Base-by-base conservation (phyloP, 2,329 filamentous ascomycete genomes). In the Trichoderma breve region DNA sequence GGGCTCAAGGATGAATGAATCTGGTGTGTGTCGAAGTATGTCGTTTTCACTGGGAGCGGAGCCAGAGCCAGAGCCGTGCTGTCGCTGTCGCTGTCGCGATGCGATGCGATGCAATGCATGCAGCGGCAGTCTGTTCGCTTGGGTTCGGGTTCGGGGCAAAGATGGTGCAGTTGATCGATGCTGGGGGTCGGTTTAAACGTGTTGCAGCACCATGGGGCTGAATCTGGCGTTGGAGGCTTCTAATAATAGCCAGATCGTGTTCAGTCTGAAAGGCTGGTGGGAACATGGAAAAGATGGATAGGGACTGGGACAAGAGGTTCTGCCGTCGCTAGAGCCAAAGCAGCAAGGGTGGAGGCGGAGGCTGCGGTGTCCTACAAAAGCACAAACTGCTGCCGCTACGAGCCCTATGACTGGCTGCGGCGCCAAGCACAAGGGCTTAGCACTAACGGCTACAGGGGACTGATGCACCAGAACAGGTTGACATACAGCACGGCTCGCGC, bases 161-260 rank as follows among this genome's bases (percentile, higher is more conserved):
- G 43, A 51, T 28, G 64, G 47, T 51, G 65, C 71, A 68, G 71
- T 72, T 70, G 71, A 72, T 72, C 55, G 70, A 72, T 65, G 66
- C 71, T 72, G 71, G 71, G 71, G 66, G 71, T 72, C 64, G 71
- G 60, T 70, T 70, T 70, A 72, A 72, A 64, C 66, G 65, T 64
- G 57, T 74, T 75, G 78, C 77, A 78, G 78, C 74, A 76, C 74
- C 74, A 78, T 84, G 84, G 83, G 84, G 84, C 83, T 85, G 83
- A 83, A 85, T 83, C 83, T 84, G 82, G 82, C 80, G 82, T 77
- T 83, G 81, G 81, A 80, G 82, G 83, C 78, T 86, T 82, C 84
- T 85, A 86, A 85, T 84, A 84, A 85, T 86, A 86, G 84, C 71
- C 57, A 75, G 80, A 82, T 83, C 80, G 81, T 84, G 83, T 82